Base-by-base conservation (phyloP, 164 flowering plant genomes). In the Tetracentron sinense region DNA sequence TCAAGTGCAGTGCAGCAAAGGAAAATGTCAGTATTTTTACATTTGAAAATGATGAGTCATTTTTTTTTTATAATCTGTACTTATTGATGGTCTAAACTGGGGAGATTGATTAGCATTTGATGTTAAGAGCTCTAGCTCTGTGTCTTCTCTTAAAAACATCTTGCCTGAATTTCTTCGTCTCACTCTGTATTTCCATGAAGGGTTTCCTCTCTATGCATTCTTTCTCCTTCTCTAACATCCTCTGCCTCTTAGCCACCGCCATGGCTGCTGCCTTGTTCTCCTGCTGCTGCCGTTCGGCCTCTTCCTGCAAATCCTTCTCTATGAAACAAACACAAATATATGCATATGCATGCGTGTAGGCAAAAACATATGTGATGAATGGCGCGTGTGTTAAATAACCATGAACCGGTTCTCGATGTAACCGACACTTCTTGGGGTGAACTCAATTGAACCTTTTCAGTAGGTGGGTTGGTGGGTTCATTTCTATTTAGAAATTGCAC, bases 91-190 rank as follows among this genome's bases (percentile, higher is more conserved):
- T 38, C 44, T 1, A 10, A 38, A 16, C 14, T 1, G n/a, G 22
- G 10, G 49, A 22, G 28, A 17, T 14, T 26, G 54, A 48, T 22
- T 23, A 35, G 42, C 54, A 65, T 61, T 60, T 77, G 38, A 14
- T 73, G 46, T 60, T 56, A 28, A 67, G 72, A 62, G 71, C 78
- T 71, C 84, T 81, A 53, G 86, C 85, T 64, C 67, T 72, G 51
- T 81, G 81, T 69, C 85, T 81, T 71, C 83, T 78, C 75, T 82
- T 86, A 66, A 80, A 83, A 53, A 83, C 77, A 54, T 83, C 86
- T 68, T 86, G 91, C 67, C 86, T 78, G 74, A 86, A 82, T 63
- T 74, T 79, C 76, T 82, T 83, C 29, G 88, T 86, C 74, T 86
- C 91, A 12, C 54, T 77, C 59, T 79, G 65, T 58, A 86, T 70